A percentile compares a stretch with the other conserved stretches of the same genome.
Evolutionary conservation across 2,329 filamentous ascomycete genomes (phyloP).

Genomic region (Ceratocystis ficicola): DNA sequence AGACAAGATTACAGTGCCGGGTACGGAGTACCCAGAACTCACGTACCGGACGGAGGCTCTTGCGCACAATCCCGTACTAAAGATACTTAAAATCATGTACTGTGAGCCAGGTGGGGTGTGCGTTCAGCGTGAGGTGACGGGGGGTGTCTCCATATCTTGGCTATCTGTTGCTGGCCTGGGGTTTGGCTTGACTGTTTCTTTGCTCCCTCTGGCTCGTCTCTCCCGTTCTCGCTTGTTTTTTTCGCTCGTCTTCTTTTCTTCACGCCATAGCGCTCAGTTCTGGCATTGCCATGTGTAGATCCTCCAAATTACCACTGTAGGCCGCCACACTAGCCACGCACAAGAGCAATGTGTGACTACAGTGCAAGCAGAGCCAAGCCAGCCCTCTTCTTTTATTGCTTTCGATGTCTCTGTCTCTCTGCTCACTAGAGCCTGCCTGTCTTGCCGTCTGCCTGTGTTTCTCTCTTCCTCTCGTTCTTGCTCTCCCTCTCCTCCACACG

Average conservation of each 20-base stretch:
- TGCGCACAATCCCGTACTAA: slow-evolving; percentile 11
- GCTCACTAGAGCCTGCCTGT: background rate
- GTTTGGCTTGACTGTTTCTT: background rate
- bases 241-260: background rate
- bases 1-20: slow-evolving; percentile 10
- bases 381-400: background rate
- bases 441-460: background rate
- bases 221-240: background rate
- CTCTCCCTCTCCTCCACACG: background rate
- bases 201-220: background rate
- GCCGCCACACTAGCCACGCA: background rate
- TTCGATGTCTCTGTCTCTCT: background rate
- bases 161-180: background rate
- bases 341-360: background rate
- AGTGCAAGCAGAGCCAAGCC: background rate
- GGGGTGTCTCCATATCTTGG: background rate
- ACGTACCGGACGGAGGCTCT: slow-evolving; percentile 7
- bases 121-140: too few species aligned
- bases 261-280: background rate
- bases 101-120: background rate
- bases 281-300: too few species aligned
- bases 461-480: background rate
- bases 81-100: slow-evolving; percentile 9
- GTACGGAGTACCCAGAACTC: slow-evolving; percentile 6
- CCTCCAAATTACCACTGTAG: background rate